Evolutionary conservation across 108 stramenopile species (phyloP), one percentile per base, ranked within the genome.

Genomic region (Discostella stelligeroides): DNA sequence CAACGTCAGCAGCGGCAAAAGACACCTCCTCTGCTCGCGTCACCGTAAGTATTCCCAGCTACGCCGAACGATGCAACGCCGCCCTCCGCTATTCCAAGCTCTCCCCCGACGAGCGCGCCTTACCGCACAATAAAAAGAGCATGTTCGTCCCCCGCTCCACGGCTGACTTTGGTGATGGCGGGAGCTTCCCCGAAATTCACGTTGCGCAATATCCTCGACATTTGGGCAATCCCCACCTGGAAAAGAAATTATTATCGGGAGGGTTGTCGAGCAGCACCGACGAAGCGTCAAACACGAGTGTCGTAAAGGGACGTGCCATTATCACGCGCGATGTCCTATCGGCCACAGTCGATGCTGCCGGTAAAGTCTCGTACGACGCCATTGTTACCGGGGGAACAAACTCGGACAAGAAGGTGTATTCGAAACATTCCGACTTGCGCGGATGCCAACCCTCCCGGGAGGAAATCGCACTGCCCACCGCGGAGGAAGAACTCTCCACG

Each of bases 161-260:
- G 30, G 73, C 63, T 21, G 99, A 98, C 72, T 98, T 98, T 71
- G 97, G 94, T 38, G 99, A 98, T 65, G 99, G 99, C 0, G 99
- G 98, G 7, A 96, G 97, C 56, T 98, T 94, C 71, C 99, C 98
- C 20, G 99, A 99, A 83, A 96, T 98, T 54, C 98, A 98, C 65
- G 95, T 98, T 17, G 96, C 97, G 41, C 99, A 99, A 67, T 98
- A 97, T 73, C 99, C 99, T 4, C 86, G 96, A 29, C 89, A 95
- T 68, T 98, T 99, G 99, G 99, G 99, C 30, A 95, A 95, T 81
- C 94, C 94, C 8, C 87, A 89, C 49, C 60, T 84, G 42, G 57
- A 68, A 2, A 75, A 79, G 49, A 69, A 28, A 5, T 25, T 79
- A 57, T 55, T 25, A 60, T 40, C 50, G 23, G 27, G 58, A 29